Percentiles rank a stretch among this genome's conserved stretches.
These are phyloP conservation scores for Marchantia polymorpha DNA, from an alignment of 225 moss, liverwort and hornwort species.

Conservation along the genomic window DNA sequence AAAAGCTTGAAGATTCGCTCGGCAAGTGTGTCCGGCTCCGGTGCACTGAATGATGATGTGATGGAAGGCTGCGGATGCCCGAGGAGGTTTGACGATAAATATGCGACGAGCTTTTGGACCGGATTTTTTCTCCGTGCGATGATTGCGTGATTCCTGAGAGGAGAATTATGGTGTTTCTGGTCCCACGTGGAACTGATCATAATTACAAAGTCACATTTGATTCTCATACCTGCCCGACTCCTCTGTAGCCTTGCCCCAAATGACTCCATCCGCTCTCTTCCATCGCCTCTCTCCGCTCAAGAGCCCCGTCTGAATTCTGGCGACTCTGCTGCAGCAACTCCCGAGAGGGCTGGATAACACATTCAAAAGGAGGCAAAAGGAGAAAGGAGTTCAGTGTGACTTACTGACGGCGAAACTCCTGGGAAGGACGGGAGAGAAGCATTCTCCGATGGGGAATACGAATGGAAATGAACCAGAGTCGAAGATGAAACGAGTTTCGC, in stretches of 20 bases:
- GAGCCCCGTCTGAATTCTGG: not conserved
- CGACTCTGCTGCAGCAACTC: not conserved
- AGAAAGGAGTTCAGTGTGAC: not conserved
- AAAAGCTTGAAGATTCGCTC: not conserved
- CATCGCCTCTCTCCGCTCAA: not conserved
- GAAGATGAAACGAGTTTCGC: not conserved
- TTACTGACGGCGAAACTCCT: not conserved
- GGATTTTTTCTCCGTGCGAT: not conserved
- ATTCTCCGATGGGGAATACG: not conserved
- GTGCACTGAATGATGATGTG: not conserved
- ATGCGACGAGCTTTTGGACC: not conserved
- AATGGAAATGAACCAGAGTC: not conserved
- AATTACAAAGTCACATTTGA: not conserved
- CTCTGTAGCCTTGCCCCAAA: not conserved
- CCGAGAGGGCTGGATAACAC: not conserved
- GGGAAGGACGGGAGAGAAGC: not conserved
- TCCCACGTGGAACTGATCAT: not conserved
- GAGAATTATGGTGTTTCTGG: not conserved
- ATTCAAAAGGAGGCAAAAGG: not conserved
- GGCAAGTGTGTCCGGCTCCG: not conserved
- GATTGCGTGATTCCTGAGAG: not conserved
- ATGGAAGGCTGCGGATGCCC: not conserved
- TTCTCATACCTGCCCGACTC: not conserved
- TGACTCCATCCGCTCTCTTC: not conserved
- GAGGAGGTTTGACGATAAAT: not conserved